phyloP scores from a whole-genome alignment of 2,329 filamentous ascomycete species.

The Lizonia empirigonia region DNA sequence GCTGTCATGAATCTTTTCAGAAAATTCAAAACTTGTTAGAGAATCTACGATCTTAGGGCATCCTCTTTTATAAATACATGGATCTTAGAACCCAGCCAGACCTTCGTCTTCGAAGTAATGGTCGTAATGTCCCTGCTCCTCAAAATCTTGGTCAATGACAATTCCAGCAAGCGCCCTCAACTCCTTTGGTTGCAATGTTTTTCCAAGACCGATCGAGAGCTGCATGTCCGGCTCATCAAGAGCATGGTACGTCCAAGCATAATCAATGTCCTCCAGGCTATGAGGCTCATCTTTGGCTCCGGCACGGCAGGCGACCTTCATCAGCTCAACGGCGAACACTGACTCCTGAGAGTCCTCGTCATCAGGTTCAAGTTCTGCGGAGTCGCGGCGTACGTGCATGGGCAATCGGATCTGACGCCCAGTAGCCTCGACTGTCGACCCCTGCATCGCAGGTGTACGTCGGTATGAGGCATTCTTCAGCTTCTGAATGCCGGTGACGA shows the following conservation, averaged over 20 bases:
- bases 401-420: constrained; percentile 20
- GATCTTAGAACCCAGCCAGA: constrained; percentile 17
- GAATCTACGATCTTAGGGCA: too few species aligned
- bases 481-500: constrained; percentile 58
- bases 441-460: constrained; percentile 13
- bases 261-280: constrained; percentile 35
- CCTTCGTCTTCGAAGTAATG: constrained; percentile 22
- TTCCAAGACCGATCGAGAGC: constrained; percentile 38
- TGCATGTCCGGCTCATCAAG: constrained; percentile 30
- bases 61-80: too few species aligned
- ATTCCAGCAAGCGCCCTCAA: constrained; percentile 30
- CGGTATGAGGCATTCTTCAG: constrained; percentile 32
- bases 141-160: constrained; percentile 22
- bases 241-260: constrained; percentile 35
- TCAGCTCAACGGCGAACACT: constrained; percentile 31
- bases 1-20: background rate
- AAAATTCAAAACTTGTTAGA: background rate
- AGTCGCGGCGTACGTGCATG: constrained; percentile 32
- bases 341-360: constrained; percentile 13
- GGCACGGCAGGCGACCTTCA: constrained; percentile 35
- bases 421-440: constrained; percentile 17
- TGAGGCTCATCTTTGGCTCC: constrained; percentile 34
- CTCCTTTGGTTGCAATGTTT: constrained; percentile 24
- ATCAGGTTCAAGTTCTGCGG: constrained; percentile 18
- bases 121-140: constrained; percentile 18